Conservation (phyloP, 2,329 filamentous ascomycete species). For the Pseudogymnoascus sp. region DNA sequence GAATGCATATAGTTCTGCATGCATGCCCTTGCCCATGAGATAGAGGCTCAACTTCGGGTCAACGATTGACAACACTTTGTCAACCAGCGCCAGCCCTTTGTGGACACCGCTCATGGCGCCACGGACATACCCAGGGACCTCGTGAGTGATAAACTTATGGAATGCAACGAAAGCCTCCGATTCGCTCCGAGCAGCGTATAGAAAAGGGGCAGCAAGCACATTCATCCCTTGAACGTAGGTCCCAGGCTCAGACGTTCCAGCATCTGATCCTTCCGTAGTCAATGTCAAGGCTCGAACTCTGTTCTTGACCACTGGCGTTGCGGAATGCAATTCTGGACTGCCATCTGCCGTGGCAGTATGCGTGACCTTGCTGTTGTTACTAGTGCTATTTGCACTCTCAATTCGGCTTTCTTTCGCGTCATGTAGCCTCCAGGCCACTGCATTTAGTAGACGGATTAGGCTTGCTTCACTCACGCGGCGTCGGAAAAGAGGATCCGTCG, state of each 20-base stretch:
- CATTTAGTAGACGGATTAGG: conserved; percentile 87
- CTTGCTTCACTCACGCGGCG: conserved; percentile 92
- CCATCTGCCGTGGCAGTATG: conserved; percentile 23
- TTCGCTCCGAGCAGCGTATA: conserved; percentile 90
- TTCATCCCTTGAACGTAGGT: conserved; percentile 99
- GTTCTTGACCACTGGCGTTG: conserved; percentile 29
- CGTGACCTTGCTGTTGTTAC: conserved; percentile 16
- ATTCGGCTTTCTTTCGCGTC: conserved; percentile 52
- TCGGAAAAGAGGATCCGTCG: conserved; percentile 94
- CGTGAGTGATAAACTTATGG: conserved; percentile 73
- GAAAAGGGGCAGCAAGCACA: conserved; percentile 86
- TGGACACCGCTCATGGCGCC: conserved; percentile 97
- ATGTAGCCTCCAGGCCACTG: conserved; percentile 86
- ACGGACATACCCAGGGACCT: conserved; percentile 88
- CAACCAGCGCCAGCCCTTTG: conserved; percentile 79
- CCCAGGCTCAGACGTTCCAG: conserved; percentile 56
- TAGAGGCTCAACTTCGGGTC: conserved; percentile 81
- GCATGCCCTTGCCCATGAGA: conserved; percentile 75
- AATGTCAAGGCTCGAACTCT: conserved; percentile 49
- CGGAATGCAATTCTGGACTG: conserved; percentile 24
- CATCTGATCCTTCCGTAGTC: conserved; percentile 56
- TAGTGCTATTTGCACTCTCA: conserved; percentile 13
- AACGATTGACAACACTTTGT: conserved; percentile 83
- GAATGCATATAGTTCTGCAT: conserved; percentile 93
- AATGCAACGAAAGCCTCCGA: conserved; percentile 91